Base-by-base conservation (phyloP, 371 early-diverging fungal species). In the Syncephalastrum sp. region DNA sequence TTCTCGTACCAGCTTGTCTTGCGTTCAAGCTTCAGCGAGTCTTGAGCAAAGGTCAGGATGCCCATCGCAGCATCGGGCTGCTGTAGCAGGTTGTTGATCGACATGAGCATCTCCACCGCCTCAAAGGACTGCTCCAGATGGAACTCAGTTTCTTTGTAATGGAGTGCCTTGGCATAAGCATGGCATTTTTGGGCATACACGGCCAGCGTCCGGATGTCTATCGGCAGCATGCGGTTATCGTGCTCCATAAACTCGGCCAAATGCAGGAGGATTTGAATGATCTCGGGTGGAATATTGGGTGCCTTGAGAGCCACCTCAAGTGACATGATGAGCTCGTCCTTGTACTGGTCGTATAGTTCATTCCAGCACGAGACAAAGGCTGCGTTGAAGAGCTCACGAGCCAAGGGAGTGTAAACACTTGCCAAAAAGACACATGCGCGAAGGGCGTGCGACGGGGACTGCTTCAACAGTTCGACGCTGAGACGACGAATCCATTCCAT, bases 221-320 rank as follows among this genome's bases (percentile, higher is more conserved):
- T 96, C 1, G 97, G 96, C 5, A 97, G 77, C 29, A 95, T 87
- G 65, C 95, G 94, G 67, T 95, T 96, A 68, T 97, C 96, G 56
- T 95, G 96, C 72, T 99, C 98, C 98, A 99, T 96, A 60, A 95
- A 97, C 71, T 97, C 99, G 17, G 97, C 97, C 19, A 99, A 82
- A 57, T 96, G 93, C 29, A 99, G 81, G 16, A 99, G 75, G 0
- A 88, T 88, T 68, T 95, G 95, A 53, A 95, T 80, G 51, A 95
- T 91, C 64, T 99, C 97, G 1, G 94, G 89, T 6, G 98, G 94
- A 42, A 93, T 93, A 43, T 87, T 91, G 8, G 88, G 83, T 14
- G 94, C 90, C 15, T 84, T 82, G 7, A 96, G 75, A 5, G 97
- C 98, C 3, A 85, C 87, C 67, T 95, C 93, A 16, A 98, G 72